Conservation (phyloP, 768 basidiomycete species). For the Lactarius trivialis region DNA sequence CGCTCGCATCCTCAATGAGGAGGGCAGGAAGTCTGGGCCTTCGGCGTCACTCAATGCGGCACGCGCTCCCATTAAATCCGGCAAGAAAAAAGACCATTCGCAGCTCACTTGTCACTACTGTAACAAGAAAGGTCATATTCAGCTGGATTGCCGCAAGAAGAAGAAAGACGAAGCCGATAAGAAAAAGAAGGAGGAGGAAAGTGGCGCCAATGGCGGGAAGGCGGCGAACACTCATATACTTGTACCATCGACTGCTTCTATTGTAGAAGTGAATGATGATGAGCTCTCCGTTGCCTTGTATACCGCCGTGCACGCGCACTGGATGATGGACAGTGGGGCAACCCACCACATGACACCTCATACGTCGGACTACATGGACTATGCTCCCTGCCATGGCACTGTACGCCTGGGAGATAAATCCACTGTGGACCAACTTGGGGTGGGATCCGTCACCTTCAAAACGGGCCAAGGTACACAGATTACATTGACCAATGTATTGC, state of each 20-base stretch:
- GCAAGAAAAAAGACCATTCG: too few species aligned
- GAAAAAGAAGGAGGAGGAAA: not conserved
- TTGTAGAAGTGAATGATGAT: not conserved
- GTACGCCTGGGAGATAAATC: not conserved
- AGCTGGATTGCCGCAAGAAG: not conserved
- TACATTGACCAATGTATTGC: not conserved
- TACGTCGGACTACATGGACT: not conserved
- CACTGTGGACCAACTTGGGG: not conserved
- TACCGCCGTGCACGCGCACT: not conserved
- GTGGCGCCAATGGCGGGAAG: not conserved
- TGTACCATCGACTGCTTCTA: not conserved
- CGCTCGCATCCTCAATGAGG: not conserved
- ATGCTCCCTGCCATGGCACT: fast-evolving
- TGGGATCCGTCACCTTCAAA: not conserved
- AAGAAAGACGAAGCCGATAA: not conserved
- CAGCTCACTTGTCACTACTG: too few species aligned
- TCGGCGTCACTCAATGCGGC: not conserved
- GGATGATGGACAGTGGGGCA: not conserved
- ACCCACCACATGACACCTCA: not conserved
- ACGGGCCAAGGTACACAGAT: not conserved
- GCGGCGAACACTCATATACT: not conserved
- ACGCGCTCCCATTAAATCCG: not conserved
- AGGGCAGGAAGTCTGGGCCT: not conserved
- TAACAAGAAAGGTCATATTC: too few species aligned
- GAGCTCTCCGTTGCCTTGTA: not conserved